These are phyloP conservation scores for Tetradesmus lagerheimii DNA, from an alignment of 139 green algal species.

Conservation along the genomic window DNA sequence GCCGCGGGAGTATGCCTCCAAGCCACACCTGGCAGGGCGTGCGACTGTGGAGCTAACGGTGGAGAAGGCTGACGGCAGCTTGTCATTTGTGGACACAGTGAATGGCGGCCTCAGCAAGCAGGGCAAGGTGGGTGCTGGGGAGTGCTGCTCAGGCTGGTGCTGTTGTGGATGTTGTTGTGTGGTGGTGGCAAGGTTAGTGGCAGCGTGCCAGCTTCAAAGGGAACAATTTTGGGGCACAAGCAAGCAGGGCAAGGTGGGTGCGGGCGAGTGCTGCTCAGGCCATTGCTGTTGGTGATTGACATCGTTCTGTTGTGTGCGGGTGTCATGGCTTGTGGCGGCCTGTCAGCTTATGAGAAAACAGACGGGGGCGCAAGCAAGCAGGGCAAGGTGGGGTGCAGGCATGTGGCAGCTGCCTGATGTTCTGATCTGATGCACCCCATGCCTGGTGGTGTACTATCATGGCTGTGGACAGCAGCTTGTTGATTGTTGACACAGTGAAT, in stretches of 20 bases:
- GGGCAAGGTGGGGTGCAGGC: conserved; percentile 22
- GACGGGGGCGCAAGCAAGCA: conserved; percentile 50
- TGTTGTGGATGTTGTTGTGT: background rate
- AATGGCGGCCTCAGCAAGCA: conserved; percentile 49
- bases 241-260: conserved; percentile 11
- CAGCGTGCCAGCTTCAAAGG: conserved; percentile 54
- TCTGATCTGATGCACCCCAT: no score
- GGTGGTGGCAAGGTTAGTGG: conserved; percentile 57
- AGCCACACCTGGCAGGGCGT: conserved; percentile 67
- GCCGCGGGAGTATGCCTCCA: conserved; percentile 56
- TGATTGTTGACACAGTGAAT: conserved; percentile 55
- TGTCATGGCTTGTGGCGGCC: conserved; percentile 55
- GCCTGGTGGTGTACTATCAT: no score
- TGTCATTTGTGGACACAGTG: conserved; percentile 60
- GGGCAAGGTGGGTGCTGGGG: conserved; percentile 8
- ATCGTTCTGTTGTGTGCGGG: background rate
- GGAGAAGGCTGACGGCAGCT: conserved; percentile 58
- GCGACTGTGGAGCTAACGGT: conserved; percentile 66
- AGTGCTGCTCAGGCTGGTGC: no score
- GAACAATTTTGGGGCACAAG: conserved; percentile 53
- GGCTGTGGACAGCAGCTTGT: conserved; percentile 31
- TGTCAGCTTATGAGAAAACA: conserved; percentile 55
- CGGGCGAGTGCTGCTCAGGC: no score
- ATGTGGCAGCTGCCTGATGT: no score
- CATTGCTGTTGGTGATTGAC: no score